phyloP scores from a whole-genome alignment of 164 flowering plant genomes.

The Tinospora cordifolia region DNA sequence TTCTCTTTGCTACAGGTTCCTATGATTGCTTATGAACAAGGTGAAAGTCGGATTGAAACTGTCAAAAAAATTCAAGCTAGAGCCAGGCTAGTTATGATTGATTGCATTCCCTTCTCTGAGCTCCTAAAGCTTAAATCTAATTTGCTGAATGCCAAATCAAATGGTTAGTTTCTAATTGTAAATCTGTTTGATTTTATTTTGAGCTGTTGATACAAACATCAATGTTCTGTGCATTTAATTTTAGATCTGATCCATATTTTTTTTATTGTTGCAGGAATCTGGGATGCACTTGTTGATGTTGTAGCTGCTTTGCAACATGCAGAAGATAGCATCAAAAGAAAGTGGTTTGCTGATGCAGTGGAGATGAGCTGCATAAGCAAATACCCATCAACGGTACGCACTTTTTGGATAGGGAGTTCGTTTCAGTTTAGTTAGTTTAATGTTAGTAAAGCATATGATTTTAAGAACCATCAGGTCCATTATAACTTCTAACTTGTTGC shows the following conservation, averaged over 20 bases:
- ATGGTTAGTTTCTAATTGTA: conserved; percentile 42
- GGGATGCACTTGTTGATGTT: conserved; percentile 74
- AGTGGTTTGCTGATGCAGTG: conserved; percentile 74
- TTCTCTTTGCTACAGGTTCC: conserved; percentile 32
- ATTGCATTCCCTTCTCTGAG: conserved; percentile 51
- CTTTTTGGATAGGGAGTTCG: not conserved
- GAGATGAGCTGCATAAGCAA: conserved; percentile 73
- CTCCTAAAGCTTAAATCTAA: conserved; percentile 45
- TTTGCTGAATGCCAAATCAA: conserved; percentile 42
- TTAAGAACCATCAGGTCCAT: too few species aligned
- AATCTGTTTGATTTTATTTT: not conserved
- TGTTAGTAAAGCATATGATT: not conserved
- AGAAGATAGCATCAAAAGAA: conserved; percentile 49
- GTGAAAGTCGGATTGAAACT: conserved; percentile 19
- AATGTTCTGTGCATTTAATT: not conserved
- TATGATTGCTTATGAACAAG: conserved; percentile 24
- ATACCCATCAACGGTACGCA: conserved; percentile 70
- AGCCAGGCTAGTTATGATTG: conserved; percentile 52
- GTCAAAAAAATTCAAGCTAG: conserved; percentile 51
- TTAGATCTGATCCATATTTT: not conserved
- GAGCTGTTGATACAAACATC: not conserved
- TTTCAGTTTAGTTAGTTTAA: not conserved
- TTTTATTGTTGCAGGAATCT: conserved; percentile 38
- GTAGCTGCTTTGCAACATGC: conserved; percentile 56
- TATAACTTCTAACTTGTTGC: too few species aligned